A percentile compares a stretch with the other conserved stretches of the same genome.
Evolutionary conservation across 148 eudicot genomes (phyloP).

Genomic region (Persicaria maculosa): DNA sequence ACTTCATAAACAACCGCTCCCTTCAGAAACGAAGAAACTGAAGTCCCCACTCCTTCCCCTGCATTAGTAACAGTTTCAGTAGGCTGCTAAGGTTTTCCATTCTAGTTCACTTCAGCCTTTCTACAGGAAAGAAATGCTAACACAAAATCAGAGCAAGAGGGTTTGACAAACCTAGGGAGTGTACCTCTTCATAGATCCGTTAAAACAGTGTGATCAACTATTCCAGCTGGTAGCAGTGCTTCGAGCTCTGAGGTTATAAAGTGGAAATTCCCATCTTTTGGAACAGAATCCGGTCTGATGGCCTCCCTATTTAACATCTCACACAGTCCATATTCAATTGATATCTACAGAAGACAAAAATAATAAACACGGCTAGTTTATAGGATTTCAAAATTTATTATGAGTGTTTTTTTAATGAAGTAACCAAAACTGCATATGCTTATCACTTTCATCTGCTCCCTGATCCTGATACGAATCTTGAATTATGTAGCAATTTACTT

Average conservation of each 20-base stretch:
- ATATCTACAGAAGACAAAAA: conserved; percentile 40
- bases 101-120: not conserved
- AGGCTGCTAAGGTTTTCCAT: not conserved
- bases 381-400: not conserved
- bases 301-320: conserved; percentile 75
- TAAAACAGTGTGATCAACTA: conserved; percentile 47
- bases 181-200: conserved; percentile 64
- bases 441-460: too few species aligned
- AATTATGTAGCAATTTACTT: too few species aligned
- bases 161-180: not conserved
- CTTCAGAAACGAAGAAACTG: conserved; percentile 31
- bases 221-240: conserved; percentile 68
- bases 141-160: conserved; percentile 5
- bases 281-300: conserved; percentile 48
- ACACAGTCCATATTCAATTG: conserved; percentile 80
- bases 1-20: conserved; percentile 37
- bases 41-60: conserved; percentile 60
- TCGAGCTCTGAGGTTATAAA: conserved; percentile 57
- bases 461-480: too few species aligned
- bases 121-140: not conserved
- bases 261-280: conserved; percentile 66
- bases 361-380: not conserved
- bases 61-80: conserved; percentile 13
- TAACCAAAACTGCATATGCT: too few species aligned
- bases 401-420: too few species aligned